Percentiles rank a stretch among this genome's conserved stretches.
These are phyloP conservation scores for Venustampulla echinocandica DNA, from an alignment of 495 filamentous ascomycete species.

Conservation along the genomic window DNA sequence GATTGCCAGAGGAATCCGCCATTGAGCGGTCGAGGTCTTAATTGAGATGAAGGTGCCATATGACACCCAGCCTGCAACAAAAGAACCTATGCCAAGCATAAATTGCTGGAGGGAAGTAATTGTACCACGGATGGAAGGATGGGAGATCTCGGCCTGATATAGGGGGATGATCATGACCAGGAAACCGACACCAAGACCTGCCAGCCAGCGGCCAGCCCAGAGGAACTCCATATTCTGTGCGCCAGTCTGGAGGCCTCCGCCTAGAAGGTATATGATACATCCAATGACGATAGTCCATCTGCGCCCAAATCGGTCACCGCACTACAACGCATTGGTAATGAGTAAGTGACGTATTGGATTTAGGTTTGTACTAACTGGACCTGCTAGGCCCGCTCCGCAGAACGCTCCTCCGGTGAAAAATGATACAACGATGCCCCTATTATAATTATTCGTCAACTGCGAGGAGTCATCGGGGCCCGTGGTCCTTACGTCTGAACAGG, in stretches of 20 bases:
- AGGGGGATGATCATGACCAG: constrained; percentile 45
- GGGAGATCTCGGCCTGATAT: constrained; percentile 41
- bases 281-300: constrained; percentile 31
- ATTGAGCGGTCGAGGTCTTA: constrained; percentile 31
- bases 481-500: constrained; percentile 44
- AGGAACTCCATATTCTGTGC: constrained; percentile 29
- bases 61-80: constrained; percentile 36
- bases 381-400: constrained; percentile 45
- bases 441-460: background rate
- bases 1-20: constrained; percentile 48
- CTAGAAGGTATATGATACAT: constrained; percentile 30
- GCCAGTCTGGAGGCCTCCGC: constrained; percentile 33
- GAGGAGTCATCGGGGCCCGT: background rate
- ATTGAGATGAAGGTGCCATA: constrained; percentile 31
- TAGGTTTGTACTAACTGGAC: constrained; percentile 24
- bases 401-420: constrained; percentile 59
- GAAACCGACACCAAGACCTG: constrained; percentile 48
- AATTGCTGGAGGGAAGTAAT: constrained; percentile 49
- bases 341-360: background rate
- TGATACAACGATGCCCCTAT: constrained; percentile 56
- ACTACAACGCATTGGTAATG: constrained; percentile 33
- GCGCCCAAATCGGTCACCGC: constrained; percentile 25
- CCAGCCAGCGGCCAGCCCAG: constrained; percentile 36
- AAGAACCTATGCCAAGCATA: constrained; percentile 50
- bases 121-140: constrained; percentile 44